These are phyloP conservation scores for Leccinellum luteum DNA, from an alignment of 768 basidiomycete genomes.

Conservation along the genomic window DNA sequence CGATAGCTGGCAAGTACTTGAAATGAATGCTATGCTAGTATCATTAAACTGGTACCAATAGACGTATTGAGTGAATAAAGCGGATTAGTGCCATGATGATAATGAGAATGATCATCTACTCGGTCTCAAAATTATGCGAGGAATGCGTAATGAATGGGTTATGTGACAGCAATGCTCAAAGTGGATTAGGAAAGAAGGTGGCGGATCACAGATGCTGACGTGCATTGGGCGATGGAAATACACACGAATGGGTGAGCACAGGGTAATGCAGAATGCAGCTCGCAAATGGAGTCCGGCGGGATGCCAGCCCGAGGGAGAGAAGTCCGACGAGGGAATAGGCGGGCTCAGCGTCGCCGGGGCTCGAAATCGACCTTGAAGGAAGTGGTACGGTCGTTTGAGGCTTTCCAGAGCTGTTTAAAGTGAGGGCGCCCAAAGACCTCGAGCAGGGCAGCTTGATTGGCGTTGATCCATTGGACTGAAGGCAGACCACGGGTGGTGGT, in stretches of 20 bases:
- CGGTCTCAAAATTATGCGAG: conserved; percentile 32
- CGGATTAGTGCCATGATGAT: conserved; percentile 32
- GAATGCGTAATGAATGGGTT: conserved; percentile 34
- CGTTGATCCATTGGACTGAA: conserved; percentile 71
- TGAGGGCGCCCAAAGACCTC: conserved; percentile 75
- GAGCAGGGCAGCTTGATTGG: conserved; percentile 62
- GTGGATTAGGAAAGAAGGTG: conserved; percentile 17
- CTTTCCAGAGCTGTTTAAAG: conserved; percentile 68
- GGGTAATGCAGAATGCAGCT: conserved; percentile 7
- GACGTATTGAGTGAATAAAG: conserved; percentile 30
- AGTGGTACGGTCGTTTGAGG: conserved; percentile 66
- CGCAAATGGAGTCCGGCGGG: conserved; percentile 6
- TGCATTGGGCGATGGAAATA: conserved; percentile 16
- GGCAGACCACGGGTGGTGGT: conserved; percentile 78
- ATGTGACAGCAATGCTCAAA: conserved; percentile 40
- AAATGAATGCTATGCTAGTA: conserved; percentile 26
- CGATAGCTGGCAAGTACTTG: conserved; percentile 17
- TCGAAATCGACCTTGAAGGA: conserved; percentile 74
- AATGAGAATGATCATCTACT: conserved; percentile 28
- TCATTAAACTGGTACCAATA: conserved; percentile 31
- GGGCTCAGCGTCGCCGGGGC: conserved; percentile 37
- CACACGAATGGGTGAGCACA: conserved; percentile 10
- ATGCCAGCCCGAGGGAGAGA: conserved; percentile 17
- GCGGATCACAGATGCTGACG: conserved; percentile 29
- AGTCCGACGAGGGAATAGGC: conserved; percentile 8